phyloP scores from a whole-genome alignment of 1,284 basidiomycete genomes.

The Fomitopsis pinicola region DNA sequence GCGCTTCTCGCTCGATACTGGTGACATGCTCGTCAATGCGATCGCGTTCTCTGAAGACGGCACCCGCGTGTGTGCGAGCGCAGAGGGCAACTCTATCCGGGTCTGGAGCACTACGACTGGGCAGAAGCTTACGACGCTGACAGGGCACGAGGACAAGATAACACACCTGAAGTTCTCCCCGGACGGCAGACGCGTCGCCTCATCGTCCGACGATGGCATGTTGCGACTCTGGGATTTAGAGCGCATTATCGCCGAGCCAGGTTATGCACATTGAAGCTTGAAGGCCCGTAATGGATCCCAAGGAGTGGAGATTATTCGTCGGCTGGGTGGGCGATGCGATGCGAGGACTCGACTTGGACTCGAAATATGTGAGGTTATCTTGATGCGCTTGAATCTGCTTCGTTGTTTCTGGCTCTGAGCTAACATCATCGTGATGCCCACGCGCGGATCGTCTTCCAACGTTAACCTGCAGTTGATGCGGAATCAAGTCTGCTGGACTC shows the following conservation, averaged over 20 bases:
- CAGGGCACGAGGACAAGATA: constrained; percentile 15
- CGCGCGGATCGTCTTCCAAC: too few species aligned
- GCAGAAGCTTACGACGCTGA: neutral
- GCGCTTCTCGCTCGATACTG: constrained; percentile 3
- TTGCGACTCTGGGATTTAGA: constrained; percentile 16
- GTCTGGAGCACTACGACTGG: constrained; percentile 21
- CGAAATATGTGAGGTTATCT: too few species aligned
- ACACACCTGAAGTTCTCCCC: constrained; percentile 20
- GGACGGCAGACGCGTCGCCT: constrained; percentile 10
- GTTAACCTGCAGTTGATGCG: too few species aligned
- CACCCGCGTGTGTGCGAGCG: constrained; percentile 25
- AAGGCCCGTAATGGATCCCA: too few species aligned
- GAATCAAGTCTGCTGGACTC: too few species aligned
- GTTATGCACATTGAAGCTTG: too few species aligned
- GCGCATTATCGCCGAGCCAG: neutral
- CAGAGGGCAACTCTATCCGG: constrained; percentile 31
- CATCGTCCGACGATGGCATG: constrained; percentile 15
- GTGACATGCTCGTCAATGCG: constrained; percentile 7
- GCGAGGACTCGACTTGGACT: too few species aligned
- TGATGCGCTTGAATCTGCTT: too few species aligned
- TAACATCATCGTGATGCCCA: too few species aligned
- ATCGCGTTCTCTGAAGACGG: constrained; percentile 27
- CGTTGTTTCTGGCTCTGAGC: too few species aligned
- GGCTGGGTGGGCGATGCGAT: too few species aligned
- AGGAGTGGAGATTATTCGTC: too few species aligned